These are phyloP conservation scores for Saccharomyces hybrid DNA, from an alignment of 1,139 yeast species.

Conservation along the genomic window DNA sequence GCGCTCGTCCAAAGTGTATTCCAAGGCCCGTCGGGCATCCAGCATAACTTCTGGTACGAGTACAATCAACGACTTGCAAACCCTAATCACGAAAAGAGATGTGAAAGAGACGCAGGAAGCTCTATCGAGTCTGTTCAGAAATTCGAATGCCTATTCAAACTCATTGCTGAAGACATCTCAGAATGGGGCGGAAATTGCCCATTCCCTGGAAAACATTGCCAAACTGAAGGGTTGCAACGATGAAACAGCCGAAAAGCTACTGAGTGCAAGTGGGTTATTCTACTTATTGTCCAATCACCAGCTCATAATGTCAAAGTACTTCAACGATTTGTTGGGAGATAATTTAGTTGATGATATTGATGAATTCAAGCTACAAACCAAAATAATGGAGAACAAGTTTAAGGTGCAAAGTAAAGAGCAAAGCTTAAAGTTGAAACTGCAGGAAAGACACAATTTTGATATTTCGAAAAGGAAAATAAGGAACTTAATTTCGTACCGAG, in stretches of 20 bases:
- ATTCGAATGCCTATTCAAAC: conserved; percentile 46
- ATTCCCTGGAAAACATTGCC: conserved; percentile 62
- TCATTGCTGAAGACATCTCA: conserved; percentile 46
- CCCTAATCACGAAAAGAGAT: conserved; percentile 52
- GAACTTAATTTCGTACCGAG: conserved; percentile 57
- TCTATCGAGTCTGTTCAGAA: conserved; percentile 42
- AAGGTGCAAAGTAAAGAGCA: conserved; percentile 46
- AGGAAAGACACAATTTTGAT: conserved; percentile 50
- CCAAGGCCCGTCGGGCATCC: conserved; percentile 15
- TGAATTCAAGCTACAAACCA: conserved; percentile 36
- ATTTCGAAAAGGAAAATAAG: conserved; percentile 50
- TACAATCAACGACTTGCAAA: conserved; percentile 43
- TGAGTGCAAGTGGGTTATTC: conserved; percentile 73
- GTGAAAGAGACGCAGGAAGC: conserved; percentile 42
- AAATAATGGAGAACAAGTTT: conserved; percentile 45
- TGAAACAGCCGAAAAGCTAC: conserved; percentile 53
- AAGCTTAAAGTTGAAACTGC: conserved; percentile 43
- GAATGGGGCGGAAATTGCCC: conserved; percentile 70
- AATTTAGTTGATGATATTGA: conserved; percentile 44
- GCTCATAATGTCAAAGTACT: conserved; percentile 54
- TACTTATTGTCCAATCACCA: conserved; percentile 72
- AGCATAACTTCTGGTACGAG: conserved; percentile 25
- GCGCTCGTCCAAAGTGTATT: conserved; percentile 1
- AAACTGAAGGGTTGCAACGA: conserved; percentile 58
- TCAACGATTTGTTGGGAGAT: conserved; percentile 46